Percentiles rank a stretch among this genome's conserved stretches.
phyloP scores from a whole-genome alignment of 441 rosid species.

The Populus tomentosa region DNA sequence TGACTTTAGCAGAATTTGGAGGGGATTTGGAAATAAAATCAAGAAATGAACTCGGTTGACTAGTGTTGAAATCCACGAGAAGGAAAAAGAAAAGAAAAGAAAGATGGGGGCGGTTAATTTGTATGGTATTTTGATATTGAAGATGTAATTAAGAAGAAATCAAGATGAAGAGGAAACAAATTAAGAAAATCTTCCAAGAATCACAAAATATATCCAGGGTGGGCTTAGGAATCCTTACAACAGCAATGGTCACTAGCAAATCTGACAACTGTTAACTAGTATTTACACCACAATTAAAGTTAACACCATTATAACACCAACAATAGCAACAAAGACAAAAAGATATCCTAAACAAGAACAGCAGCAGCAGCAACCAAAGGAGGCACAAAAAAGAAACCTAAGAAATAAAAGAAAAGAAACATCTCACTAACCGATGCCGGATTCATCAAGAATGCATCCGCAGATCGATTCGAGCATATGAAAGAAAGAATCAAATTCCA shows the following conservation, averaged over 20 bases:
- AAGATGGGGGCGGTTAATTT: background rate
- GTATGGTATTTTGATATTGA: constrained; percentile 1
- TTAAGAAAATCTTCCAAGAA: constrained; percentile 39
- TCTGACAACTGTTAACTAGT: constrained; percentile 15
- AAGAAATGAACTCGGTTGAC: constrained; percentile 7
- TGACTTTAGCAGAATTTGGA: background rate
- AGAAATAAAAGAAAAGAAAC: too few species aligned
- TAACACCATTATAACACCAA: constrained; percentile 5
- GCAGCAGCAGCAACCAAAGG: background rate
- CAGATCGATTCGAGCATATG: constrained; percentile 28
- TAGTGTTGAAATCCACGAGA: constrained; percentile 40
- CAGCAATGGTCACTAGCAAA: background rate
- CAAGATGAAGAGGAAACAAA: constrained; percentile 12
- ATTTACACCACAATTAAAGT: constrained; percentile 39
- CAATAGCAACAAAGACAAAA: background rate
- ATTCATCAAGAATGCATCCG: constrained; percentile 37
- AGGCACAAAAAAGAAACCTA: background rate
- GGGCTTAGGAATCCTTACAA: constrained; percentile 6
- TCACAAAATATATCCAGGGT: constrained; percentile 42
- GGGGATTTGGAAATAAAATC: background rate
- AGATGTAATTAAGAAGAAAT: constrained; percentile 1
- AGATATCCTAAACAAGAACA: background rate
- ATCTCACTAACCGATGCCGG: constrained; percentile 18
- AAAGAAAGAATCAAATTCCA: too few species aligned
- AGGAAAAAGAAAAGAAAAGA: constrained; percentile 43